phyloP scores from a whole-genome alignment of 331 rosid species.

The Acacia pycnantha region DNA sequence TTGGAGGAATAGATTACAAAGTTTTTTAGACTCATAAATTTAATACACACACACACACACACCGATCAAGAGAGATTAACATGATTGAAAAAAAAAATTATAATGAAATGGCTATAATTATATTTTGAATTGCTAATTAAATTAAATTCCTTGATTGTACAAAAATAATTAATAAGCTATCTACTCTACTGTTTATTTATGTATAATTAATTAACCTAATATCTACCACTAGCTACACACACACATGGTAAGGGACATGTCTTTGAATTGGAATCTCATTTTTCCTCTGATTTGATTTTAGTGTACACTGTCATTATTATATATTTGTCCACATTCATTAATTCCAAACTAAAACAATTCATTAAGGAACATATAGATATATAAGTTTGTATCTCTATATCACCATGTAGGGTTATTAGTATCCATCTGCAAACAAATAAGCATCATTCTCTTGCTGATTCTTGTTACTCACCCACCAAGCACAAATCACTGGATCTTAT shows the following conservation, averaged over 20 bases:
- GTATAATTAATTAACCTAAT: neutral
- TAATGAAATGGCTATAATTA: neutral
- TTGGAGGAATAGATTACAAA: neutral
- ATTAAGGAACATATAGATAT: neutral
- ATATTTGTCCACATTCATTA: neutral
- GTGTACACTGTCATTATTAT: neutral
- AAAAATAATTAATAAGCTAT: neutral
- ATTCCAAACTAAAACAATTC: neutral
- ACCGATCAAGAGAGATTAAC: neutral
- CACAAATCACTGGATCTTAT: conserved; percentile 35
- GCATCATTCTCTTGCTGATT: conserved; percentile 28
- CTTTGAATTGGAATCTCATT: neutral
- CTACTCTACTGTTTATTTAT: neutral
- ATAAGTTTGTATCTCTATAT: neutral
- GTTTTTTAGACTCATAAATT: neutral
- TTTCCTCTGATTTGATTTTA: neutral
- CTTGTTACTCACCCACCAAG: conserved; percentile 66
- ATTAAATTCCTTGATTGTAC: neutral
- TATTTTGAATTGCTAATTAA: neutral
- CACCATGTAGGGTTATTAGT: neutral
- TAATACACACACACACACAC: too few species aligned
- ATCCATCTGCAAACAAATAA: conserved; percentile 10
- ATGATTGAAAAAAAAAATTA: neutral
- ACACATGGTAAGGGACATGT: neutral
- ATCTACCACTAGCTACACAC: neutral